Percentiles rank a stretch among this genome's conserved stretches.
Conservation (phyloP, 495 filamentous ascomycete species). For the Penicillium desertorum region DNA sequence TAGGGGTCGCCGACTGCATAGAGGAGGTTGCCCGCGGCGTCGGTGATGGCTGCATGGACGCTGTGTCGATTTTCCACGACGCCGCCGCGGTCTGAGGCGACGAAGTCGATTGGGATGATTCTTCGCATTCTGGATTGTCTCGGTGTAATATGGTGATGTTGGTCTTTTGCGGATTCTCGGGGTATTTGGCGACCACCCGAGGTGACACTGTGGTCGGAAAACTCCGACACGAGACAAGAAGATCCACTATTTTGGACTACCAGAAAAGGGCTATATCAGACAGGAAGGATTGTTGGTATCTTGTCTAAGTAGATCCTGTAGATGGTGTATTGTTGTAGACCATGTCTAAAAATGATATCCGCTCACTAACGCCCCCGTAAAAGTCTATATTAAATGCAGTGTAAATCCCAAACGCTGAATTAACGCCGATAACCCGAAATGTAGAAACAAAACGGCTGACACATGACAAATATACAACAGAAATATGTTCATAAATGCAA, state of each 20-base stretch:
- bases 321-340: not conserved
- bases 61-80: conserved; percentile 40
- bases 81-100: conserved; percentile 29
- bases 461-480: conserved; percentile 7
- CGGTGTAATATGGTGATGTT: not conserved
- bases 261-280: not conserved
- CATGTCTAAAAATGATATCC: not conserved
- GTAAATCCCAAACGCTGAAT: conserved; percentile 8
- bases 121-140: conserved; percentile 14
- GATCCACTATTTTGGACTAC: not conserved
- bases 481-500: conserved; percentile 10
- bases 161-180: not conserved
- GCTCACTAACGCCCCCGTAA: not conserved
- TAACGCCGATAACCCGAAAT: conserved; percentile 4
- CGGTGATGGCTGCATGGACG: conserved; percentile 39
- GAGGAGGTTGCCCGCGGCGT: conserved; percentile 32
- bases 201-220: conserved; percentile 11
- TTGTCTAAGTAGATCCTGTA: not conserved
- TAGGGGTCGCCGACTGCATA: conserved; percentile 38
- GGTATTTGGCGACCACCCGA: not conserved
- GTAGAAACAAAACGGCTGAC: not conserved
- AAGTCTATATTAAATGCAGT: conserved; percentile 8
- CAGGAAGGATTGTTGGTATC: not conserved
- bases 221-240: not conserved
- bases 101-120: conserved; percentile 21